Evolutionary conservation across 2,329 filamentous ascomycete genomes (phyloP), one percentile per base, ranked within the genome.

Genomic region (Claviceps fusiformis): DNA sequence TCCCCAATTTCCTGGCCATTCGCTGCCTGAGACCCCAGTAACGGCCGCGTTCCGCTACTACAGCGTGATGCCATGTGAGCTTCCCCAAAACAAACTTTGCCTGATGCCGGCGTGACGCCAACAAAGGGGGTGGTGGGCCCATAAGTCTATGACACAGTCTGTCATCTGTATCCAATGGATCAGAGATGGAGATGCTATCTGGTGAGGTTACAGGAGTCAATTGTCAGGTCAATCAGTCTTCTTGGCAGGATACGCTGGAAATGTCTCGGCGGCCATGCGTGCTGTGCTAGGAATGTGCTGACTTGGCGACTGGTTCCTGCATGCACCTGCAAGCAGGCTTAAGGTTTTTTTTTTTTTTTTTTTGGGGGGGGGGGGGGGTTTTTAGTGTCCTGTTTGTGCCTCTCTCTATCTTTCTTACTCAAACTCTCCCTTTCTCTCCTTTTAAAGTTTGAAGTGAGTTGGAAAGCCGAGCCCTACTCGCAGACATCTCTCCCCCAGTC

Each of bases 251-350:
- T 44, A 55, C 31, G 46, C 31, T 45, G 49, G 41, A 48, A n/a
- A 27, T 52, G 54, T 57, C 54, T 55, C 48, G 51, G 49, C n/a
- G 49, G 35, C 50, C 56, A 57, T 55, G 56, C 53, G 51, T 44
- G 47, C 51, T 56, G 27, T 56, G 50, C 33, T 31, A 52, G 44
- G 44, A 46, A 46, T 46, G 24, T 15, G 44, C 44, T 15, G 24
- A 29, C 45, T 46, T 46, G 11, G 24, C 45, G 37, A 41, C 37
- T 41, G n/a, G 37, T 17, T 41, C 37, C 13, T 17, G 37, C 37
- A 41, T 17, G 37, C 13, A 41, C 15, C 37, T 37, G 37, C 37
- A 41, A 41, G 37, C 37, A 41, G 37, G 37, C 37, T 5, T 5
- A 41, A 15, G 35, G 11, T 37, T 37, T 37, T 37, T 9, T 37